Percentiles rank a stretch among this genome's conserved stretches.
phyloP scores from a whole-genome alignment of 2,329 filamentous ascomycete genomes.

The Diaporthe destruens region DNA sequence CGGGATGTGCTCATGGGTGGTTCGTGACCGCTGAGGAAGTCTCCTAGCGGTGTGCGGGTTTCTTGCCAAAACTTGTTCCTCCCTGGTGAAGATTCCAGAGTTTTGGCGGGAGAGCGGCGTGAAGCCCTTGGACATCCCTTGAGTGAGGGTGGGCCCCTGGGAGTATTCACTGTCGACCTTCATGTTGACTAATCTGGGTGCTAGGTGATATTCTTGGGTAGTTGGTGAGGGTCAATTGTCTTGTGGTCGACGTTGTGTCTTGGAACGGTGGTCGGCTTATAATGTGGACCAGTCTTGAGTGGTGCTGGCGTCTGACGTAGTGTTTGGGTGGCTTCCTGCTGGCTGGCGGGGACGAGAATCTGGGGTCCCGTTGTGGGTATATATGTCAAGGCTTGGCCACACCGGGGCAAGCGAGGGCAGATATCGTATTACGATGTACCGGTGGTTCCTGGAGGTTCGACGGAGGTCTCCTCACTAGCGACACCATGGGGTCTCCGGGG shows the following conservation, averaged over 20 bases:
- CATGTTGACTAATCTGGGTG: slow-evolving; percentile 24
- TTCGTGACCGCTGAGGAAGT: slow-evolving; percentile 41
- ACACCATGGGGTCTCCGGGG: slow-evolving; percentile 52
- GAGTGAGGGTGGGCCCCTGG: slow-evolving; percentile 30
- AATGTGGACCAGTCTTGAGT: slow-evolving; percentile 6
- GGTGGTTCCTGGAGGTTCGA: slow-evolving; percentile 40
- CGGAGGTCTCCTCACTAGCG: slow-evolving; percentile 55
- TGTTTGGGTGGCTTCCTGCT: slow-evolving; percentile 13
- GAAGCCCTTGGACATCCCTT: slow-evolving; percentile 38
- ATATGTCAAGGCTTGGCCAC: slow-evolving; percentile 34
- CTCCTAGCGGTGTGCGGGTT: slow-evolving; percentile 48
- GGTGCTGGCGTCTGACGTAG: slow-evolving; percentile 20
- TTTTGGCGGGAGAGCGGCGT: slow-evolving; percentile 43
- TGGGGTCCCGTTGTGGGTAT: slow-evolving; percentile 38
- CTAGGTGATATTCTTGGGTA: slow-evolving; percentile 5
- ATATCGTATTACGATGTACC: slow-evolving; percentile 35
- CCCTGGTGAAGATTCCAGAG: slow-evolving; percentile 50
- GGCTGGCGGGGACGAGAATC: slow-evolving; percentile 30
- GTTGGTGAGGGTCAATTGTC: neutral
- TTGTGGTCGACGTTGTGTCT: neutral
- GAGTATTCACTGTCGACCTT: slow-evolving; percentile 38
- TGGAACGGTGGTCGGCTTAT: neutral
- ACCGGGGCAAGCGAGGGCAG: slow-evolving; percentile 21
- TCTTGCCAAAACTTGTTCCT: slow-evolving; percentile 56
- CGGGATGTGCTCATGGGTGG: slow-evolving; percentile 41